These are phyloP conservation scores for Globisporangium nodosum DNA, from an alignment of 352 stramenopile genomes.

Conservation along the genomic window DNA sequence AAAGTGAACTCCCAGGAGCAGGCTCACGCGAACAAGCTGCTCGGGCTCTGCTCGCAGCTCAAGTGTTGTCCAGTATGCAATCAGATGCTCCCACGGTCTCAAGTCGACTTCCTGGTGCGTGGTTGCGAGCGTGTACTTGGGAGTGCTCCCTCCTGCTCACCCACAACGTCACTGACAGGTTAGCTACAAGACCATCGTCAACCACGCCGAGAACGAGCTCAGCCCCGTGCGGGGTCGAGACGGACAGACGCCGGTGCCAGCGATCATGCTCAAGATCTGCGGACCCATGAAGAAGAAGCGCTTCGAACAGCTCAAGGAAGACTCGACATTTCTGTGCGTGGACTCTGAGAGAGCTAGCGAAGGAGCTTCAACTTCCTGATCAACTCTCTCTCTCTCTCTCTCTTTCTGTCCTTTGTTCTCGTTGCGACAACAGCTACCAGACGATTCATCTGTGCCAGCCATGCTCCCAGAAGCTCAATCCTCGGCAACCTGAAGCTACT, in stretches of 20 bases:
- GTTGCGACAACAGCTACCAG: slow-evolving; percentile 24
- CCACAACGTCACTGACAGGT: slow-evolving; percentile 15
- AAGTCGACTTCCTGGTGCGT: slow-evolving; percentile 42
- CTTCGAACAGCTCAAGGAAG: slow-evolving; percentile 38
- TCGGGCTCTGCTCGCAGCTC: slow-evolving; percentile 24
- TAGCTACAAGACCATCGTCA: slow-evolving; percentile 39
- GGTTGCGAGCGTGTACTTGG: neutral
- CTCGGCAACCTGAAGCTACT: slow-evolving; percentile 5
- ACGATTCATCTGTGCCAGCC: slow-evolving; percentile 34
- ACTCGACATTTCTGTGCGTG: slow-evolving; percentile 34
- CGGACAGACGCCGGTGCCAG: slow-evolving; percentile 18
- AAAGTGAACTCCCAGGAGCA: slow-evolving; percentile 2
- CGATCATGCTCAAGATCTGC: slow-evolving; percentile 26
- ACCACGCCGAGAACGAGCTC: slow-evolving; percentile 20
- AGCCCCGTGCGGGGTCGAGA: slow-evolving; percentile 11
- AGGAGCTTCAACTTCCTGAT: neutral
- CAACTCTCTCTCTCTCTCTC: neutral
- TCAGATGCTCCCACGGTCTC: slow-evolving; percentile 23
- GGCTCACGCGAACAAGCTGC: slow-evolving; percentile 8
- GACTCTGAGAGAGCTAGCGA: neutral
- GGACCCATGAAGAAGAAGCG: slow-evolving; percentile 25
- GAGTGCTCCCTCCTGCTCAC: neutral
- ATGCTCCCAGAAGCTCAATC: slow-evolving; percentile 27
- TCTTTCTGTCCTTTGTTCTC: too few species aligned
- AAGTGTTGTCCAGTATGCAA: slow-evolving; percentile 39